Evolutionary conservation across 2,329 filamentous ascomycete genomes (phyloP).

Genomic region (Penicillium sclerotiorum): DNA sequence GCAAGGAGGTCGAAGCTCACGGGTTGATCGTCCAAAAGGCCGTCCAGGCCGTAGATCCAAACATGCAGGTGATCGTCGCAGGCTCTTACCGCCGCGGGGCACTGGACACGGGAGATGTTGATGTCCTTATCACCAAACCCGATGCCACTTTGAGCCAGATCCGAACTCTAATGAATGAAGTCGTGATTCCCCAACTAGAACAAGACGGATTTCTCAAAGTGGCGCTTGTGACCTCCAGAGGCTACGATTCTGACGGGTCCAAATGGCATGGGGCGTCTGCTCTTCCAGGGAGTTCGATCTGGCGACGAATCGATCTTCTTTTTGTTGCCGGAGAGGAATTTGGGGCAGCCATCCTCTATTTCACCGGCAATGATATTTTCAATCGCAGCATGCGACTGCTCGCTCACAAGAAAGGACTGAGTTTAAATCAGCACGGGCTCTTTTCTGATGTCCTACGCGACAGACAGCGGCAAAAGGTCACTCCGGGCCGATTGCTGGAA

Average conservation of each 20-base stretch:
- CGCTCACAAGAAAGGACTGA: conserved; percentile 78
- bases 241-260: conserved; percentile 59
- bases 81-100: conserved; percentile 86
- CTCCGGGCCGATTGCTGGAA: conserved; percentile 71
- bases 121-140: conserved; percentile 76
- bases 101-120: conserved; percentile 75
- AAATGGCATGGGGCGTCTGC: conserved; percentile 90
- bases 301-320: conserved; percentile 83
- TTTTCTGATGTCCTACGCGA: conserved; percentile 71
- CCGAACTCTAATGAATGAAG: conserved; percentile 61
- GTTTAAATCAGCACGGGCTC: conserved; percentile 80
- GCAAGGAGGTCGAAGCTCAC: conserved; percentile 72
- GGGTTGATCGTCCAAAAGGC: conserved; percentile 64
- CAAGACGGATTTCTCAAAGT: conserved; percentile 67
- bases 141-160: conserved; percentile 62
- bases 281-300: conserved; percentile 62
- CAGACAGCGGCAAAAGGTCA: conserved; percentile 58
- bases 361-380: conserved; percentile 94
- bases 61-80: conserved; percentile 71
- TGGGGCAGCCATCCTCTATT: conserved; percentile 88
- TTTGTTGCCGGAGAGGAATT: conserved; percentile 78
- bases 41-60: conserved; percentile 62
- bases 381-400: conserved; percentile 82
- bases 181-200: conserved; percentile 65
- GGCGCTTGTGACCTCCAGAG: conserved; percentile 61